Conservation (phyloP, 2,329 filamentous ascomycete species). For the Thelonectria blattea region DNA sequence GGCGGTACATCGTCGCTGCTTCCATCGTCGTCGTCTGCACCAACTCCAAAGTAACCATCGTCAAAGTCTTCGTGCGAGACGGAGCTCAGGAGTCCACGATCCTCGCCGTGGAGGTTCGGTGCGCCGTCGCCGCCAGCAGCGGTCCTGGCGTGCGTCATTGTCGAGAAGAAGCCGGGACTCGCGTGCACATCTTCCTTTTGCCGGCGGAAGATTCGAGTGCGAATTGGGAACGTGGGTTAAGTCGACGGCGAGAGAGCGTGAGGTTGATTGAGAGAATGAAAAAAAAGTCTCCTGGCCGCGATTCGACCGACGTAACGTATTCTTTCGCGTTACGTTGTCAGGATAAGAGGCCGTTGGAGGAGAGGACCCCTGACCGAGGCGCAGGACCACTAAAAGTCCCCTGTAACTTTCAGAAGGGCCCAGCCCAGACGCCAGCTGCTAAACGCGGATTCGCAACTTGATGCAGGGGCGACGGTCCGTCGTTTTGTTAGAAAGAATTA, state of each 20-base stretch:
- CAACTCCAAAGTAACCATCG: constrained; percentile 37
- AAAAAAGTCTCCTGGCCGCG: too few relatives aligned
- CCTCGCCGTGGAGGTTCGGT: constrained; percentile 42
- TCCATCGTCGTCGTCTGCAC: constrained; percentile 31
- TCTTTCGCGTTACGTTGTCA: constrained; percentile 23
- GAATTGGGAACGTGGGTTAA: too few relatives aligned
- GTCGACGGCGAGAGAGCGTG: too few relatives aligned
- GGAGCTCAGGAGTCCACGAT: constrained; percentile 39
- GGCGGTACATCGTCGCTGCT: constrained; percentile 25
- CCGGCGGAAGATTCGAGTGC: neutral
- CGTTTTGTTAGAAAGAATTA: neutral
- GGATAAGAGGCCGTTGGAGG: constrained; percentile 27
- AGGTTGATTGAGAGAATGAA: too few relatives aligned
- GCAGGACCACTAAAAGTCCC: neutral
- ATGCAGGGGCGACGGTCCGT: neutral
- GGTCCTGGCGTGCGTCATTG: constrained; percentile 43
- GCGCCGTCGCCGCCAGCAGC: constrained; percentile 36
- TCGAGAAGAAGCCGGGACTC: constrained; percentile 34
- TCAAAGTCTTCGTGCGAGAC: constrained; percentile 34
- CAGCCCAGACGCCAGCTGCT: neutral
- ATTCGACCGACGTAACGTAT: neutral
- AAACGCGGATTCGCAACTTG: neutral
- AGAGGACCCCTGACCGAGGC: neutral
- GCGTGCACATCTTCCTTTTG: constrained; percentile 36
- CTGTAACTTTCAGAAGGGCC: neutral